phyloP scores from a whole-genome alignment of 768 basidiomycete genomes.

The Lyophyllum semitale region DNA sequence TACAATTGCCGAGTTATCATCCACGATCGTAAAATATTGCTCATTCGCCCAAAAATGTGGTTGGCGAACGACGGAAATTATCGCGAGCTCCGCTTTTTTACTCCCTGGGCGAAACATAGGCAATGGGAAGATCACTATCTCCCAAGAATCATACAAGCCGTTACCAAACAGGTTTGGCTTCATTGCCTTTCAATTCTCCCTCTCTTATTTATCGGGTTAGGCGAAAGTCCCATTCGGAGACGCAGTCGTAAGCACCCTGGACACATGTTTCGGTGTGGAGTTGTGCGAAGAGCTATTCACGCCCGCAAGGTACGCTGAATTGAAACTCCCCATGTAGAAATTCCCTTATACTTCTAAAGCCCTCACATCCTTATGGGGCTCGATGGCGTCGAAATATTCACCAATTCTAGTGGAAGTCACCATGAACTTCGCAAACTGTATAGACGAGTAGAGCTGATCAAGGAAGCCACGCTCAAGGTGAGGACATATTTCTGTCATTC shows the following conservation, averaged over 20 bases:
- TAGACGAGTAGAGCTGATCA: conserved; percentile 90
- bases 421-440: conserved; percentile 97
- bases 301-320: conserved; percentile 79
- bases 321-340: background rate
- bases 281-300: conserved; percentile 98
- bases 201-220: conserved; percentile 36
- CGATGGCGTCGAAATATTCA: conserved; percentile 98
- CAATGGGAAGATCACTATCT: conserved; percentile 91
- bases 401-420: conserved; percentile 97
- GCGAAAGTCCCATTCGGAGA: conserved; percentile 94
- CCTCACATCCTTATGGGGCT: conserved; percentile 98
- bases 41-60: conserved; percentile 99
- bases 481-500: background rate
- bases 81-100: conserved; percentile 86
- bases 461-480: conserved; percentile 95
- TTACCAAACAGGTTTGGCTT: conserved; percentile 79
- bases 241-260: conserved; percentile 87
- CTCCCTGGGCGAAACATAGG: conserved; percentile 90
- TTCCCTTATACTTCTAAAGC: conserved; percentile 40
- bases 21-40: conserved; percentile 80
- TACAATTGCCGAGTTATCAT: conserved; percentile 96
- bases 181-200: background rate
- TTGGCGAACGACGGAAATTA: conserved; percentile 99
- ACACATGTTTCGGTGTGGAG: conserved; percentile 97
- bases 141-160: conserved; percentile 83